Conservation (phyloP, 2,329 filamentous ascomycete species). For the Aspergillus sp. region DNA sequence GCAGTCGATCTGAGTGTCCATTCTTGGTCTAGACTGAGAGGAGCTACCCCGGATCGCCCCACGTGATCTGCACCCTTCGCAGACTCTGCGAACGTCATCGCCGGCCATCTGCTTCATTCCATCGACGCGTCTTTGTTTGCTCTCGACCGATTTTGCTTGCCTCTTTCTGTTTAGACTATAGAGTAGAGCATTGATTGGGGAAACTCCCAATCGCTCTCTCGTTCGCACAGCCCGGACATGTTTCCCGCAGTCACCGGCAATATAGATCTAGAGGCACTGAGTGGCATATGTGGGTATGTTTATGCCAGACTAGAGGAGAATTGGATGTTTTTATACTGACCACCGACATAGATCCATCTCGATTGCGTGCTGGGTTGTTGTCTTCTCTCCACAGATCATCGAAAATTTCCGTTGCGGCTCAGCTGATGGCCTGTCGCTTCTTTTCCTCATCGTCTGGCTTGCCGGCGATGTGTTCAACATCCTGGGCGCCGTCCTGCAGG, state of each 20-base stretch:
- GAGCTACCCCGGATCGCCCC: conserved; percentile 11
- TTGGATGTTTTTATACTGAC: conserved; percentile 7
- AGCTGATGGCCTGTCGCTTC: conserved; percentile 83
- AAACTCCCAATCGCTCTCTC: conserved; percentile 6
- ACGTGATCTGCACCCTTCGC: conserved; percentile 9
- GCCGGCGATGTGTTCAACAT: conserved; percentile 96
- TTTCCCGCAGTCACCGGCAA: conserved; percentile 51
- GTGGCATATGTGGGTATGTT: conserved; percentile 80
- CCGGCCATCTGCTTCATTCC: not conserved
- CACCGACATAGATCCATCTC: conserved; percentile 71
- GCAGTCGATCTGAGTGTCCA: not conserved
- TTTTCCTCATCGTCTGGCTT: conserved; percentile 92
- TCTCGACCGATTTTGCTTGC: not conserved
- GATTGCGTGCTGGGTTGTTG: conserved; percentile 96
- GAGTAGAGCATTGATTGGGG: conserved; percentile 3
- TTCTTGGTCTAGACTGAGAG: not conserved
- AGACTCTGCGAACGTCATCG: conserved; percentile 17
- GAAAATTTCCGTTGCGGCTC: conserved; percentile 86
- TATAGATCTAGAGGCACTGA: conserved; percentile 86
- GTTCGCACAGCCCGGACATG: conserved; percentile 27
- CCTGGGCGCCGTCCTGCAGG: conserved; percentile 84
- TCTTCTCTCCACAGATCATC: conserved; percentile 95
- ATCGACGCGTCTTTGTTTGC: not conserved
- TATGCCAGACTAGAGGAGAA: not conserved
- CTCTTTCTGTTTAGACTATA: not conserved